Percentiles rank a stretch among this genome's conserved stretches.
phyloP scores from a whole-genome alignment of 2,329 filamentous ascomycete species.

The Aspergillus sp. region DNA sequence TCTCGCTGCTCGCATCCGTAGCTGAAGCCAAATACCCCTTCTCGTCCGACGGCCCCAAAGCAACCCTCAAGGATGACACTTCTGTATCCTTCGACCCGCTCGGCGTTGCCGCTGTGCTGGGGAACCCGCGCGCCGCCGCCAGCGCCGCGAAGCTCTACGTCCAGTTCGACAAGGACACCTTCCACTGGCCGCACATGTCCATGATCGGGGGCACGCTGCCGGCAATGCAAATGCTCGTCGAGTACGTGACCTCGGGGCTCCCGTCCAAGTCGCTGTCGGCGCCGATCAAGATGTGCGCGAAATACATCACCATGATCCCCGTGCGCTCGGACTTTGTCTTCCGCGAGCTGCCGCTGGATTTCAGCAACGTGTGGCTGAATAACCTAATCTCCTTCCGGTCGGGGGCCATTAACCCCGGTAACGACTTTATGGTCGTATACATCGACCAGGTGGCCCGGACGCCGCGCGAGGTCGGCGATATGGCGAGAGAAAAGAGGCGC shows the following conservation, averaged over 20 bases:
- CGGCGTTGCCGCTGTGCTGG: constrained; percentile 33
- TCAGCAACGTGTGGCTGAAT: constrained; percentile 30
- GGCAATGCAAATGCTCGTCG: constrained; percentile 32
- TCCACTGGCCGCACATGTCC: constrained; percentile 34
- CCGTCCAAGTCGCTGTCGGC: constrained; percentile 22
- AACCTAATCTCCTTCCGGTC: constrained; percentile 29
- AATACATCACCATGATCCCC: constrained; percentile 26
- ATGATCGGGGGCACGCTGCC: constrained; percentile 34
- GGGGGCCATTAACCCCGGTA: constrained; percentile 22
- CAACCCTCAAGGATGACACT: constrained; percentile 15
- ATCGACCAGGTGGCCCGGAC: constrained; percentile 17
- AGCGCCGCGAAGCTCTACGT: constrained; percentile 32
- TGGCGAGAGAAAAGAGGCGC: too few relatives aligned
- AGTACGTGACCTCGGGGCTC: constrained; percentile 28
- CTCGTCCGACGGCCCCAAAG: constrained; percentile 12
- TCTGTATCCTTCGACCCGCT: constrained; percentile 33
- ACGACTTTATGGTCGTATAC: constrained; percentile 31
- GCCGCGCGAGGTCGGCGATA: background rate
- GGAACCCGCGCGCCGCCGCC: constrained; percentile 31
- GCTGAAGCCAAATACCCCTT: constrained; percentile 16
- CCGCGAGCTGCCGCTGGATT: constrained; percentile 30
- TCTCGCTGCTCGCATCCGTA: constrained; percentile 4
- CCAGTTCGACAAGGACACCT: constrained; percentile 27
- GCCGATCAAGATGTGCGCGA: constrained; percentile 28
- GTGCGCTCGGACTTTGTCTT: constrained; percentile 33